These are phyloP conservation scores for Phytophthora pluvialis DNA, from an alignment of 352 stramenopile genomes.

Conservation along the genomic window DNA sequence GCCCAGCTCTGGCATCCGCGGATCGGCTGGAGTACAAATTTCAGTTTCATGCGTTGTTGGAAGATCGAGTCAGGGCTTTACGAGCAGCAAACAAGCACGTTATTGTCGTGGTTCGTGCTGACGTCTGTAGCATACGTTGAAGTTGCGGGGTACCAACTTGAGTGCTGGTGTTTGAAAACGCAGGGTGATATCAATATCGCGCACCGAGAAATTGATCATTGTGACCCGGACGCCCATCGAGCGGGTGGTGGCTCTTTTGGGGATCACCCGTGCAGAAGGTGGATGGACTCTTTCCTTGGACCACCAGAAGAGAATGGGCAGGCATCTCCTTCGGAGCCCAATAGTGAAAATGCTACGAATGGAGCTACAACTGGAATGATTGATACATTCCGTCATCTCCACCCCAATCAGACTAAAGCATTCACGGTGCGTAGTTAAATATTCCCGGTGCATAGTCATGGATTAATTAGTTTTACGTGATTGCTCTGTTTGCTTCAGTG, in stretches of 20 bases:
- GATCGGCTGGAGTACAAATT: slow-evolving; percentile 90
- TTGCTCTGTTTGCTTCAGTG: slow-evolving; percentile 45
- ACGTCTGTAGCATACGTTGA: background rate
- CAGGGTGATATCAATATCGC: slow-evolving; percentile 89
- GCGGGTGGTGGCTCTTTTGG: slow-evolving; percentile 47
- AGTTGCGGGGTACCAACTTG: slow-evolving; percentile 4
- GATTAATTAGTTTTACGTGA: slow-evolving; percentile 1
- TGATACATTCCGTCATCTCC: slow-evolving; percentile 82
- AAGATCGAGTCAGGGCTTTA: slow-evolving; percentile 63
- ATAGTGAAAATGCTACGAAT: background rate
- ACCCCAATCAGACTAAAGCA: slow-evolving; percentile 72
- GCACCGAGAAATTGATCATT: slow-evolving; percentile 83
- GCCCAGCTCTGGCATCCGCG: slow-evolving; percentile 66
- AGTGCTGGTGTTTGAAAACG: background rate
- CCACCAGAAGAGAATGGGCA: slow-evolving; percentile 13
- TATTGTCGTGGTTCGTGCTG: slow-evolving; percentile 64
- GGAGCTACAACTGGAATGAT: slow-evolving; percentile 45
- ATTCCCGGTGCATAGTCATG: background rate
- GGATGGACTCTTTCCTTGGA: slow-evolving; percentile 64
- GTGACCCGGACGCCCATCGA: slow-evolving; percentile 46
- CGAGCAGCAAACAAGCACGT: slow-evolving; percentile 59
- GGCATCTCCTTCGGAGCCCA: background rate
- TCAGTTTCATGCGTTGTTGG: slow-evolving; percentile 76
- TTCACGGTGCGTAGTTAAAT: slow-evolving; percentile 67
- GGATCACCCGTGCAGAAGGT: slow-evolving; percentile 71